These are phyloP conservation scores for Phalaenopsis equestris DNA, from an alignment of 106 monocot genomes.

Conservation along the genomic window DNA sequence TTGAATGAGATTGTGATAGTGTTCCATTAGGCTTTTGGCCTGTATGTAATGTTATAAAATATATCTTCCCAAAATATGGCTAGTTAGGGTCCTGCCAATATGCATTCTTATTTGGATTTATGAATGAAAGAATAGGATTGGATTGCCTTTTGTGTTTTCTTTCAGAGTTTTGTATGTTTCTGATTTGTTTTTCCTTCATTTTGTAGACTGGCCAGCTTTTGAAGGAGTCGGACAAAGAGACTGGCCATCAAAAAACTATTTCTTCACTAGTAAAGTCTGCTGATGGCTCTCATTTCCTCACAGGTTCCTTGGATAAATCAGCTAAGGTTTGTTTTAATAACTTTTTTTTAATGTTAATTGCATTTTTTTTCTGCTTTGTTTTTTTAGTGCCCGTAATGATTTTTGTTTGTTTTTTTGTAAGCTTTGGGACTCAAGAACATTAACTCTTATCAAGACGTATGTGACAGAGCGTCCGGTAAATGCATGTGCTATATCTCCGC, in stretches of 20 bases:
- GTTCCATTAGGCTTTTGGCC: background rate
- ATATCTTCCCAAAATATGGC: background rate
- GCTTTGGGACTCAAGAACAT: conserved; percentile 85
- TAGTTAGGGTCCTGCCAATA: background rate
- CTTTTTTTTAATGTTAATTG: background rate
- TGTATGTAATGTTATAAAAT: too few species aligned
- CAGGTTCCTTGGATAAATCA: conserved; percentile 91
- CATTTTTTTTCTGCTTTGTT: background rate
- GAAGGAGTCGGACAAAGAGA: conserved; percentile 80
- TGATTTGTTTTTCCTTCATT: background rate
- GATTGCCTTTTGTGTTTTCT: background rate
- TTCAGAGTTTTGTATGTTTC: background rate
- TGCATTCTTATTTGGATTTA: background rate
- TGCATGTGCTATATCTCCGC: conserved; percentile 87
- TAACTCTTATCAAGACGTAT: conserved; percentile 87
- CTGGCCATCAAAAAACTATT: conserved; percentile 70
- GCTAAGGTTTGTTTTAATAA: conserved; percentile 49
- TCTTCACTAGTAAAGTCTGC: conserved; percentile 71
- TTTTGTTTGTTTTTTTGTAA: conserved; percentile 21
- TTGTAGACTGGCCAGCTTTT: conserved; percentile 74
- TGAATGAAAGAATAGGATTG: background rate
- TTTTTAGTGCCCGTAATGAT: background rate
- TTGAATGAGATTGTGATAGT: too few species aligned
- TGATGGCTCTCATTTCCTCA: conserved; percentile 84
- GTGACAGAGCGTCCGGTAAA: conserved; percentile 74